Percentiles rank a stretch among this genome's conserved stretches.
phyloP scores from a whole-genome alignment of 106 monocot species.

The Dioscorea alata region DNA sequence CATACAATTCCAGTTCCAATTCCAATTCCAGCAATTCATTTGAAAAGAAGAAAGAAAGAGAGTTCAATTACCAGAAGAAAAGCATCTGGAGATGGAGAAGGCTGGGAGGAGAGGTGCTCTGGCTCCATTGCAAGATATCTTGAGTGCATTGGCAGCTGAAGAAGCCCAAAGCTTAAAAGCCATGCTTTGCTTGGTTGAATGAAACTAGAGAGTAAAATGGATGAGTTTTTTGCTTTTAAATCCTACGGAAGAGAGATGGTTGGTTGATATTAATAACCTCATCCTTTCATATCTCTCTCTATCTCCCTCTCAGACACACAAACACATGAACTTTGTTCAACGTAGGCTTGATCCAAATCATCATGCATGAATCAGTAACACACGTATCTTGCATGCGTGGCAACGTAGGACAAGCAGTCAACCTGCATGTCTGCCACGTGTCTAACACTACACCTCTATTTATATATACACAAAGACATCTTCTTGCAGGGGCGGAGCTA shows the following conservation, averaged over 20 bases:
- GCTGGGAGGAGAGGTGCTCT: slow-evolving; percentile 29
- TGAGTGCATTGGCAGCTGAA: slow-evolving; percentile 85
- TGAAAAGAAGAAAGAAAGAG: background rate
- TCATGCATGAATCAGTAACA: too few species aligned
- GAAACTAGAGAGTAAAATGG: slow-evolving; percentile 6
- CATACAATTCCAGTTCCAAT: too few species aligned
- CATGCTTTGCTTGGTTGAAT: slow-evolving; percentile 27
- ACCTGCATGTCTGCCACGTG: too few species aligned
- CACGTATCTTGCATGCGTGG: too few species aligned
- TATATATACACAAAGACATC: too few species aligned
- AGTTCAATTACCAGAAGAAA: slow-evolving; percentile 44
- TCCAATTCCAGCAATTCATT: too few species aligned
- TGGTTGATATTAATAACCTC: slow-evolving; percentile 35
- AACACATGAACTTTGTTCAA: too few species aligned
- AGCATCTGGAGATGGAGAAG: slow-evolving; percentile 68
- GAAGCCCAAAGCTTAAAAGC: slow-evolving; percentile 90
- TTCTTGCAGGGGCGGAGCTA: too few species aligned
- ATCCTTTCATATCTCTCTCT: slow-evolving; percentile 16
- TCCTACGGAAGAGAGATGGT: slow-evolving; percentile 8
- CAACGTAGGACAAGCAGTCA: too few species aligned
- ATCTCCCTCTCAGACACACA: too few species aligned
- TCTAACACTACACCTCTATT: too few species aligned
- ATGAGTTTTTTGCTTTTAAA: background rate
- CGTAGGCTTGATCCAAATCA: too few species aligned
- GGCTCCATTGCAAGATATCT: slow-evolving; percentile 31